Percentiles rank a stretch among this genome's conserved stretches.
Evolutionary conservation across 2,329 filamentous ascomycete genomes (phyloP).

Genomic region (Orbilia brochopaga): DNA sequence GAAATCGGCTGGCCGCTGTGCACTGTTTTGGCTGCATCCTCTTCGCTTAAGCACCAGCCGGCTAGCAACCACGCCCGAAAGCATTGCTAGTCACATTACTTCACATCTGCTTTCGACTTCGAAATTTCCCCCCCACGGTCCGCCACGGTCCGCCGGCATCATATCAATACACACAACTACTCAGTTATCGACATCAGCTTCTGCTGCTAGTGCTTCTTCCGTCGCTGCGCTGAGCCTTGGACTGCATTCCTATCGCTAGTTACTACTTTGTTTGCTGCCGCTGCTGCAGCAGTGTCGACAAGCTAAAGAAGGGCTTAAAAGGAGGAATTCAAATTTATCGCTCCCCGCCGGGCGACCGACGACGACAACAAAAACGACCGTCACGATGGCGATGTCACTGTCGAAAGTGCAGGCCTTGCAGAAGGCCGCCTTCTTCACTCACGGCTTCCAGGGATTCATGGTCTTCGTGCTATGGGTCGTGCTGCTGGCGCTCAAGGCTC

Average conservation of each 20-base stretch:
- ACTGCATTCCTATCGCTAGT: too few species aligned
- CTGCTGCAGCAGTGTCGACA: too few species aligned
- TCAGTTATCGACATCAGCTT: not conserved
- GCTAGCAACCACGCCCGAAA: not conserved
- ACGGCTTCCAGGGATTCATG: slow-evolving; percentile 42
- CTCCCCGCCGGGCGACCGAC: slow-evolving; percentile 8
- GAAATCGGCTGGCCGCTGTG: too few species aligned
- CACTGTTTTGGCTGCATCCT: slow-evolving; percentile 3
- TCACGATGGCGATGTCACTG: slow-evolving; percentile 39
- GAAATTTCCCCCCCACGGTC: not conserved
- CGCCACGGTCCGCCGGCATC: not conserved
- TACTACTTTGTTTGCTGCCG: too few species aligned
- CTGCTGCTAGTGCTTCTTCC: too few species aligned
- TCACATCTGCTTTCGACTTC: not conserved
- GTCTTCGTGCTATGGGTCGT: slow-evolving; percentile 40
- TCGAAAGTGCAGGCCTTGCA: slow-evolving; percentile 38
- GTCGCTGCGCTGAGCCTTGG: too few species aligned
- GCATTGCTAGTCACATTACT: not conserved
- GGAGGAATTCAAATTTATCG: too few species aligned
- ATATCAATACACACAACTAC: not conserved
- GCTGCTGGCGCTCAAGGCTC: slow-evolving; percentile 38
- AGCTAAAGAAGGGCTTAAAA: slow-evolving; percentile 4
- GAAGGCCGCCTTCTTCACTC: slow-evolving; percentile 44
- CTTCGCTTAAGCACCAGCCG: slow-evolving; percentile 3
- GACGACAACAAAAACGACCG: not conserved